phyloP scores from a whole-genome alignment of 1,139 yeast genomes.

The Debaryomycetaceae sp. region DNA sequence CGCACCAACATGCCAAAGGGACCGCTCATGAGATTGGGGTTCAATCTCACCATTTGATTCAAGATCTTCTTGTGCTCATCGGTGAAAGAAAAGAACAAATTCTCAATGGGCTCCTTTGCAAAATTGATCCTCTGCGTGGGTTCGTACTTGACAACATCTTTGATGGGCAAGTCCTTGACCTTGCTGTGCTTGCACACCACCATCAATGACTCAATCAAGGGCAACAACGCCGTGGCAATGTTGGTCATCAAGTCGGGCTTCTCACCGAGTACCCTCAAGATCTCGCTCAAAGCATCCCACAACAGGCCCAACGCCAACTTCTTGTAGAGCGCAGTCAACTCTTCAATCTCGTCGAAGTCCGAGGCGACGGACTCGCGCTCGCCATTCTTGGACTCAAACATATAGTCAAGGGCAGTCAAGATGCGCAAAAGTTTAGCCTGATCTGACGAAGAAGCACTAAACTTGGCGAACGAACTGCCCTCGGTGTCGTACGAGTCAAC shows the following conservation, averaged over 20 bases:
- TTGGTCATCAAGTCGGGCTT: conserved; percentile 45
- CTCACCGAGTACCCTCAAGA: conserved; percentile 59
- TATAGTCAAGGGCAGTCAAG: conserved; percentile 82
- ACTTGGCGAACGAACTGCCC: conserved; percentile 54
- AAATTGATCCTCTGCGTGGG: conserved; percentile 55
- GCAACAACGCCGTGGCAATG: conserved; percentile 78
- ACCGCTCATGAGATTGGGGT: conserved; percentile 94
- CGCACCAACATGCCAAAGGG: conserved; percentile 88
- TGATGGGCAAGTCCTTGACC: conserved; percentile 58
- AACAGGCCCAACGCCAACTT: conserved; percentile 68
- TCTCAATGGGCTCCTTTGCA: conserved; percentile 71
- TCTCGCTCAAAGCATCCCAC: conserved; percentile 85
- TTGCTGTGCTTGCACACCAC: conserved; percentile 90
- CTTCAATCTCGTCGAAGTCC: conserved; percentile 33
- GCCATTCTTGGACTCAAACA: conserved; percentile 47
- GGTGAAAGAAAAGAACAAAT: conserved; percentile 79
- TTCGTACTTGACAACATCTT: conserved; percentile 58
- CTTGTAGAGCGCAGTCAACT: conserved; percentile 59
- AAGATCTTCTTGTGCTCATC: conserved; percentile 85
- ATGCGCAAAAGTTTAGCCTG: conserved; percentile 84
- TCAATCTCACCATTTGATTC: conserved; percentile 87
- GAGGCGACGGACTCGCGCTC: conserved; percentile 11
- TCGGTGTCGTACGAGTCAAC: conserved; percentile 44
- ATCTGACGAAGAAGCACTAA: conserved; percentile 78
- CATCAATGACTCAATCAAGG: conserved; percentile 89